Conservation (phyloP, 768 basidiomycete species). For the Hydnomerulius pinastri region DNA sequence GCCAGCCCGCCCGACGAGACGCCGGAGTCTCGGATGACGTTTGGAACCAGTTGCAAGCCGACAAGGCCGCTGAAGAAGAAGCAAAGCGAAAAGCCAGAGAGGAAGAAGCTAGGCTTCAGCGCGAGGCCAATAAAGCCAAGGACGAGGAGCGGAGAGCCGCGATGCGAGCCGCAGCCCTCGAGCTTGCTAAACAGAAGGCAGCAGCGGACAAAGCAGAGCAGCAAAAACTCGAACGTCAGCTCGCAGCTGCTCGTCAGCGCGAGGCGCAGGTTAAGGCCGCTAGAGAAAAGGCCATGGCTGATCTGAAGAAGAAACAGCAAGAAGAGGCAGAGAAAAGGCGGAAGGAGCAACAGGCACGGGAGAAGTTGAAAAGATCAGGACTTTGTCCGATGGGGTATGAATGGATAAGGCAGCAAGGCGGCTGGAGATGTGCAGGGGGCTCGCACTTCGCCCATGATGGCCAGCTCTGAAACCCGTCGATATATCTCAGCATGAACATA, state of each 20-base stretch:
- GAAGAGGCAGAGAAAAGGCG: constrained; percentile 38
- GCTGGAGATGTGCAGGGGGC: constrained; percentile 51
- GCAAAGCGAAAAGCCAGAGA: constrained; percentile 16
- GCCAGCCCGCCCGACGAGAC: constrained; percentile 38
- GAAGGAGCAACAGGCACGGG: constrained; percentile 36
- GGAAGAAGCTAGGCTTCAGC: constrained; percentile 16
- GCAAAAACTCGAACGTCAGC: constrained; percentile 24
- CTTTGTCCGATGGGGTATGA: constrained; percentile 47
- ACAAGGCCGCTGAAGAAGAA: constrained; percentile 29
- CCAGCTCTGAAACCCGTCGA: too few species aligned
- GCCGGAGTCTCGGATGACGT: constrained; percentile 50
- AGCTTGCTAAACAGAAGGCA: constrained; percentile 18
- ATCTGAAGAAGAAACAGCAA: constrained; percentile 33
- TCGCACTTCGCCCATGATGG: constrained; percentile 39
- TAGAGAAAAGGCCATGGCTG: constrained; percentile 25
- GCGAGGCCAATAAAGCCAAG: constrained; percentile 16
- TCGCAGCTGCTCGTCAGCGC: constrained; percentile 31
- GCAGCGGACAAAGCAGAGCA: constrained; percentile 20
- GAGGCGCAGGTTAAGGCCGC: constrained; percentile 25
- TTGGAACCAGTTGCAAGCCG: constrained; percentile 52
- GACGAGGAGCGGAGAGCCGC: constrained; percentile 22
- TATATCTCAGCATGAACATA: too few species aligned
- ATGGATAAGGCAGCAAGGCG: constrained; percentile 43
- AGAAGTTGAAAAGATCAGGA: constrained; percentile 47
- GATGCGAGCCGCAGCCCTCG: constrained; percentile 18